These are phyloP conservation scores for Entomortierella beljakovae DNA, from an alignment of 192 early-diverging fungal species.

Conservation along the genomic window DNA sequence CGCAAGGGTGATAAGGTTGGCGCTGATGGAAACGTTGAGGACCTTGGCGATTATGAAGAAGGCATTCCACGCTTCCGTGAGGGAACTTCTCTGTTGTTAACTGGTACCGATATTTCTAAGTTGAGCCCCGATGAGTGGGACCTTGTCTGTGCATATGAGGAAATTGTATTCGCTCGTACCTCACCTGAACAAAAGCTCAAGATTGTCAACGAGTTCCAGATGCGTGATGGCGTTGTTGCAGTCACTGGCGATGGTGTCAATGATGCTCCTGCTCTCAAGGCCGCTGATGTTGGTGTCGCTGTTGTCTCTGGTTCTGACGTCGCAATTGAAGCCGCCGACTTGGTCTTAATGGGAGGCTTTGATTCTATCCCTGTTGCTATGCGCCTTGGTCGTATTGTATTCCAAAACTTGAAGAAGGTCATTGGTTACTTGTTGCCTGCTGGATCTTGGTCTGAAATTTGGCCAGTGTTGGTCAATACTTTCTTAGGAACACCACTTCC, in stretches of 20 bases:
- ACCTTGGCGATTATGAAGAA: conserved; percentile 23
- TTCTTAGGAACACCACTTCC: conserved; percentile 86
- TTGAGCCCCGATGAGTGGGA: conserved; percentile 81
- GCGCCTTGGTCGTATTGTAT: conserved; percentile 84
- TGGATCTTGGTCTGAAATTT: conserved; percentile 80
- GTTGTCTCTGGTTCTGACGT: conserved; percentile 90
- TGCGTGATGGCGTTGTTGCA: conserved; percentile 80
- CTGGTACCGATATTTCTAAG: conserved; percentile 71
- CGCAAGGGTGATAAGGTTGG: conserved; percentile 11
- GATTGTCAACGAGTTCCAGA: conserved; percentile 76
- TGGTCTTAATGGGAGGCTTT: conserved; percentile 69
- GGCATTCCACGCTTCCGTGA: conserved; percentile 34
- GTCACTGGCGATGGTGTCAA: conserved; percentile 96
- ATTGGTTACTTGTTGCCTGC: conserved; percentile 86
- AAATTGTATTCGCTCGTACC: conserved; percentile 90
- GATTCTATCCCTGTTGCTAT: conserved; percentile 70
- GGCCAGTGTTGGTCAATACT: conserved; percentile 81
- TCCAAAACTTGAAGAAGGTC: conserved; percentile 91
- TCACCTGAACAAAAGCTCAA: conserved; percentile 88
- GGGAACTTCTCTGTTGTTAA: conserved; percentile 64
- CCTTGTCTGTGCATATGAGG: conserved; percentile 71
- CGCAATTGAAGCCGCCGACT: conserved; percentile 75
- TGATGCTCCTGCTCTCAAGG: conserved; percentile 91
- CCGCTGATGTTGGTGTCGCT: conserved; percentile 90
- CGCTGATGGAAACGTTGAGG: conserved; percentile 29